Percentiles rank a stretch among this genome's conserved stretches.
These are phyloP conservation scores for Phialocephala sp. DNA, from an alignment of 2,329 filamentous ascomycete genomes.

Conservation along the genomic window DNA sequence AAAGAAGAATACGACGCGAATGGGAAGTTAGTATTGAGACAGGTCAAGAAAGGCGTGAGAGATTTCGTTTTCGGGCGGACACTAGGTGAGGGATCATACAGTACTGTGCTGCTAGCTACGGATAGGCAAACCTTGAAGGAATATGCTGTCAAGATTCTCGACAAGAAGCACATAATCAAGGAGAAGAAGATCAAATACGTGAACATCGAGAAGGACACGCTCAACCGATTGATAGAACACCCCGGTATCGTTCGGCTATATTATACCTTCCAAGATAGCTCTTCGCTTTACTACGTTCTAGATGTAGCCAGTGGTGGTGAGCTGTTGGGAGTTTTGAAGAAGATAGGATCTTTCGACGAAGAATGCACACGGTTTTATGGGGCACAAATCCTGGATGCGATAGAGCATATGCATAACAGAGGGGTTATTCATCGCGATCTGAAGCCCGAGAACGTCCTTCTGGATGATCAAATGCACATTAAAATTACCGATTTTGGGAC, in stretches of 20 bases:
- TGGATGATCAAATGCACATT: conserved; percentile 95
- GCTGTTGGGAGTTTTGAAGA: conserved; percentile 89
- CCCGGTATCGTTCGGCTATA: conserved; percentile 96
- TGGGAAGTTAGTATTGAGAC: conserved; percentile 79
- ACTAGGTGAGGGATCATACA: conserved; percentile 96
- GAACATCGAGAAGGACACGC: conserved; percentile 98
- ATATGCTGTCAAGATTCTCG: conserved; percentile 96
- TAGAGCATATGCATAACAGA: conserved; percentile 96
- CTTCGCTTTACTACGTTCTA: conserved; percentile 94
- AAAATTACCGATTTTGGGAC: conserved; percentile 99
- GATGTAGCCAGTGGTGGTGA: conserved; percentile 93
- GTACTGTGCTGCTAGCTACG: conserved; percentile 89
- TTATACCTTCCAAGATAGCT: conserved; percentile 98
- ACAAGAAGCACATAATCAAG: conserved; percentile 99
- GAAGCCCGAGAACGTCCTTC: conserved; percentile 94
- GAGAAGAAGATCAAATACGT: conserved; percentile 99
- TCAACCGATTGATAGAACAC: conserved; percentile 95
- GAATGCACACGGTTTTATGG: conserved; percentile 95
- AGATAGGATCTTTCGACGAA: conserved; percentile 90
- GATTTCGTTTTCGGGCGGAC: conserved; percentile 94
- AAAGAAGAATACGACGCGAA: conserved; percentile 84
- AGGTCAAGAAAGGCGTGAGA: conserved; percentile 95
- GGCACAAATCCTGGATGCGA: conserved; percentile 93
- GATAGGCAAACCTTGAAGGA: conserved; percentile 94
- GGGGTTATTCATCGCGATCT: conserved; percentile 96